Conservation (phyloP, 176 grass and related monocot species). For the Rhynchospora tenuis region DNA sequence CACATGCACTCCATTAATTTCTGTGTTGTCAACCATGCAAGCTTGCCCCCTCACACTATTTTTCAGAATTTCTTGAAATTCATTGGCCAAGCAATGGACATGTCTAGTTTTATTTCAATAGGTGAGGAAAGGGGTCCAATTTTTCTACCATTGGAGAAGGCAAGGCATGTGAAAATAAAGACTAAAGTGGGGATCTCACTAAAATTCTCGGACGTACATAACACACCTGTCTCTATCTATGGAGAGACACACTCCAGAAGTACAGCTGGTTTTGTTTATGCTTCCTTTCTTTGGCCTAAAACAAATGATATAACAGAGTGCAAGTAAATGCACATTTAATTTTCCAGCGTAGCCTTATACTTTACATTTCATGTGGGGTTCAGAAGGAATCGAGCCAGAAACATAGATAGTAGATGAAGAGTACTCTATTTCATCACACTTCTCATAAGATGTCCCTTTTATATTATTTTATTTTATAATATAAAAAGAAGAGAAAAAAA, state of each 20-base stretch:
- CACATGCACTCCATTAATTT: not conserved
- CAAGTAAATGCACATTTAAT: slow-evolving; percentile 19
- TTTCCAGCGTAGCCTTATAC: slow-evolving; percentile 16
- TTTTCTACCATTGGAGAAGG: slow-evolving; percentile 4
- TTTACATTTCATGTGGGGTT: slow-evolving; percentile 25
- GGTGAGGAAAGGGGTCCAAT: not conserved
- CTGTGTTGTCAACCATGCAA: slow-evolving; percentile 4
- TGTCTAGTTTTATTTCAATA: not conserved
- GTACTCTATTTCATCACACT: not conserved
- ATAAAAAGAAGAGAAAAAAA: not conserved
- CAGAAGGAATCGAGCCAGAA: not conserved
- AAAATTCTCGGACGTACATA: not conserved
- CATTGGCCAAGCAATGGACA: not conserved
- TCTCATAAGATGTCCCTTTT: not conserved
- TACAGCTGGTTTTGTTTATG: slow-evolving; percentile 22
- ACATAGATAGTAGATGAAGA: not conserved
- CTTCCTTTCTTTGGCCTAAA: not conserved
- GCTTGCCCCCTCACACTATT: not conserved
- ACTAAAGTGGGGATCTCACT: slow-evolving; percentile 2
- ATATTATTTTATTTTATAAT: not conserved
- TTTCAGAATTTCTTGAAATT: not conserved
- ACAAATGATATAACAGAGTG: slow-evolving; percentile 16
- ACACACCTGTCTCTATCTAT: not conserved
- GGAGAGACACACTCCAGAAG: slow-evolving; percentile 9
- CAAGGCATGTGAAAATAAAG: slow-evolving; percentile 6